Evolutionary conservation across 148 eudicot genomes (phyloP).

Genomic region (Nyssa sinensis): DNA sequence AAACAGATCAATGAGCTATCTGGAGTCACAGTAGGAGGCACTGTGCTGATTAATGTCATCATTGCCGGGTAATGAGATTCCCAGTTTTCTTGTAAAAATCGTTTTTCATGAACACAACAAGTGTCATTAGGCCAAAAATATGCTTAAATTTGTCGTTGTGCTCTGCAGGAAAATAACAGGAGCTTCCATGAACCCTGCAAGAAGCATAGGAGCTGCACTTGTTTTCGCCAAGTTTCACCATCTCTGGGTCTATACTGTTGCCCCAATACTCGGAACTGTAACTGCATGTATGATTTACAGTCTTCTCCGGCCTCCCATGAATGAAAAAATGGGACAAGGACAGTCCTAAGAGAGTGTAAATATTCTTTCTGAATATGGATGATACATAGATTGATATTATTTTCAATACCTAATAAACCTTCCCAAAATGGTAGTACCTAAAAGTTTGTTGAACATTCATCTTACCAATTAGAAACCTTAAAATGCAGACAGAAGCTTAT

Average conservation of each 20-base stretch:
- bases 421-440: background rate
- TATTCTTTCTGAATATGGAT: background rate
- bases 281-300: background rate
- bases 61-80: background rate
- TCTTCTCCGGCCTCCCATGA: background rate
- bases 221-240: background rate
- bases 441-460: background rate
- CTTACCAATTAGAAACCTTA: background rate
- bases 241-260: background rate
- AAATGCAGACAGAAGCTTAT: too few relatives aligned
- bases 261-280: background rate
- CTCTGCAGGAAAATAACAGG: background rate
- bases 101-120: background rate
- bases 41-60: background rate
- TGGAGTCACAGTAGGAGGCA: background rate
- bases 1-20: slow-evolving; percentile 6
- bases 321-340: background rate
- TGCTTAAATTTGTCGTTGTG: background rate
- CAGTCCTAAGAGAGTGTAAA: background rate
- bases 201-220: slow-evolving; percentile 4
- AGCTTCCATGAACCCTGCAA: slow-evolving; percentile 8
- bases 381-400: background rate
- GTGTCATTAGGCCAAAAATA: background rate
- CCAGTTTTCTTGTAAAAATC: background rate
- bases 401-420: background rate